Conservation (phyloP, 257 asterid genomes). For the Scutellaria minor region DNA sequence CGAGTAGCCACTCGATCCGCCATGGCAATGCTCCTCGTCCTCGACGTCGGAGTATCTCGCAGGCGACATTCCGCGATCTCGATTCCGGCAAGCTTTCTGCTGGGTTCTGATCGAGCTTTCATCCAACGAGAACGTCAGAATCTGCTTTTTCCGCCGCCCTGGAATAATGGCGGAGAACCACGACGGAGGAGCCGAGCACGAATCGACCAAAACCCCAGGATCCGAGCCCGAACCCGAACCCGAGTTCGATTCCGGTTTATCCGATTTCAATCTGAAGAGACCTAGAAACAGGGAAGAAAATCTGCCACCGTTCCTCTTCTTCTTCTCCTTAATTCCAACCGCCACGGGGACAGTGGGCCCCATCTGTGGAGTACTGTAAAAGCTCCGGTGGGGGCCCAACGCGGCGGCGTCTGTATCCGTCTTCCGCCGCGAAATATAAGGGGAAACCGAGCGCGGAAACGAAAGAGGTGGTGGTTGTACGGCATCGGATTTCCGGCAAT, state of each 20-base stretch:
- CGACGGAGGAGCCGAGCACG: constrained; percentile 47
- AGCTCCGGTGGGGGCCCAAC: constrained; percentile 34
- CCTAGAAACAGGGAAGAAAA: constrained; percentile 41
- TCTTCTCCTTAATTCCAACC: constrained; percentile 28
- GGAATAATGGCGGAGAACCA: constrained; percentile 59
- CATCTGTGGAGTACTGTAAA: constrained; percentile 48
- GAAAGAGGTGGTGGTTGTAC: constrained; percentile 40
- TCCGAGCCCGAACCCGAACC: constrained; percentile 41
- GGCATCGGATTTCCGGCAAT: constrained; percentile 48
- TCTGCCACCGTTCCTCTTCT: constrained; percentile 30
- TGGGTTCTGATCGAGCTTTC: constrained; percentile 44
- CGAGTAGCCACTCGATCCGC: constrained; percentile 75
- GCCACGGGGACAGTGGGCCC: constrained; percentile 34
- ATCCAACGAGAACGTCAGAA: constrained; percentile 53
- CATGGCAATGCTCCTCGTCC: constrained; percentile 65
- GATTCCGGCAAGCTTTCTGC: constrained; percentile 47
- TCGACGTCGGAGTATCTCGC: constrained; percentile 58
- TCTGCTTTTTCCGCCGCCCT: constrained; percentile 59
- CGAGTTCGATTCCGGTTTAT: constrained; percentile 37
- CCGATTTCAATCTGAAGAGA: constrained; percentile 55
- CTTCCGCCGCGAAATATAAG: constrained; percentile 54
- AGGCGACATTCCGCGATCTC: constrained; percentile 84
- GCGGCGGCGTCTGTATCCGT: constrained; percentile 37
- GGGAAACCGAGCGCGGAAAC: constrained; percentile 59
- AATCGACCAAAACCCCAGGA: constrained; percentile 37